These are phyloP conservation scores for Syncephalis fuscata DNA, from an alignment of 371 early-diverging fungal species.

Conservation along the genomic window DNA sequence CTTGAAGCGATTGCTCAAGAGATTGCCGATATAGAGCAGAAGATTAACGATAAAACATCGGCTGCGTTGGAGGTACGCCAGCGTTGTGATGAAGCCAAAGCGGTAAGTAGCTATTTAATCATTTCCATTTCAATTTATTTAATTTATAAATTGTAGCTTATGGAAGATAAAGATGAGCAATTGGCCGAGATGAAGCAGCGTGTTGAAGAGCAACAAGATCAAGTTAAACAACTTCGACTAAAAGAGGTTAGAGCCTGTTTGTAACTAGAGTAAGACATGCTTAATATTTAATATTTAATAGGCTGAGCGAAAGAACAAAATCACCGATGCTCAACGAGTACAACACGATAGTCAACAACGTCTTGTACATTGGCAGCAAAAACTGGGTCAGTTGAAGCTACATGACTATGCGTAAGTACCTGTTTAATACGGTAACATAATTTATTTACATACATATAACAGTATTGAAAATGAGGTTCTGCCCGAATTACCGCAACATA, in stretches of 20 bases:
- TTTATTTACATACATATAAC: neutral
- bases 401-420: constrained; percentile 38
- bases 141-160: constrained; percentile 14
- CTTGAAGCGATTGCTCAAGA: constrained; percentile 35
- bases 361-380: constrained; percentile 28
- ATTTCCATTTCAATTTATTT: neutral
- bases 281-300: too few species aligned
- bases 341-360: constrained; percentile 28
- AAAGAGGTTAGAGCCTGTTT: constrained; percentile 39
- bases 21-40: constrained; percentile 22
- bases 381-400: constrained; percentile 26
- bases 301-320: constrained; percentile 24
- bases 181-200: constrained; percentile 44
- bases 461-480: constrained; percentile 13
- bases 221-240: constrained; percentile 46
- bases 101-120: neutral
- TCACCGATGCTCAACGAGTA: constrained; percentile 34
- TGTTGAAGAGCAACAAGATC: constrained; percentile 40
- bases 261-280: too few species aligned
- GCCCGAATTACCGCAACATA: constrained; percentile 21
- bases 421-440: neutral
- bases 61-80: constrained; percentile 27
- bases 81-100: constrained; percentile 1
- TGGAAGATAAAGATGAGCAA: constrained; percentile 53
- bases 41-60: constrained; percentile 25